Evolutionary conservation across 805 yeast genomes (phyloP), one percentile per base, ranked within the genome.

Genomic region (Saccharomycopsis javanensis): DNA sequence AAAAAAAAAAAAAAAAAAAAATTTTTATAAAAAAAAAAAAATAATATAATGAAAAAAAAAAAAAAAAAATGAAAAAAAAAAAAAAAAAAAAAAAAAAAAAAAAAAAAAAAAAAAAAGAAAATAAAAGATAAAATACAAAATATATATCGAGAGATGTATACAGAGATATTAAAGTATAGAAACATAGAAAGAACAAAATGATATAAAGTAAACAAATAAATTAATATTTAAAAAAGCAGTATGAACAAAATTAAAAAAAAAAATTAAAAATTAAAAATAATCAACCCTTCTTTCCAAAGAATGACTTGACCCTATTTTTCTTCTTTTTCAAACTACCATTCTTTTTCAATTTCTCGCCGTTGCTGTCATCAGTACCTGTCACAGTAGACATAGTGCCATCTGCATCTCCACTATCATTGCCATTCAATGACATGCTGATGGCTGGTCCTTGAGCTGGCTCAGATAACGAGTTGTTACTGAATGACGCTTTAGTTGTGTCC

Each of bases 281-380:
- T 18, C 37, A 23, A n/a, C 50, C 53, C 52, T 59, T 59, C 25
- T 56, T 55, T 6, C 59, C 59, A 50, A 59, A 59, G 54, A 60
- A 54, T 6, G 51, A 42, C 57, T 55, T 57, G 28, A 42, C 48
- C 23, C 48, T 42, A 42, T 42, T 42, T 20, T 42, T 42, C 48
- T 42, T 42, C n/a, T 42, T 42, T 25, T 42, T 42, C 48, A 42
- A 42, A 20, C 48, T 42, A 20, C 48, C 48, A 23, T 42, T 42
- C 62, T 42, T 60, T 27, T 57, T 59, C 53, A 50, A 42, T 35
- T 53, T 57, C 52, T 57, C 55, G 16, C 50, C 54, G 52, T 50
- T 54, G 23, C 55, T 57, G 30, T 55, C 53, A 16, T 55, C 53
- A 3, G 23, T 34, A 37, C 55, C 55, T 34, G 33, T 38, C 13